Percentiles rank a stretch among this genome's conserved stretches.
Conservation (phyloP, 208 protist genomes). For the Acanthamoeba polyphaga region DNA sequence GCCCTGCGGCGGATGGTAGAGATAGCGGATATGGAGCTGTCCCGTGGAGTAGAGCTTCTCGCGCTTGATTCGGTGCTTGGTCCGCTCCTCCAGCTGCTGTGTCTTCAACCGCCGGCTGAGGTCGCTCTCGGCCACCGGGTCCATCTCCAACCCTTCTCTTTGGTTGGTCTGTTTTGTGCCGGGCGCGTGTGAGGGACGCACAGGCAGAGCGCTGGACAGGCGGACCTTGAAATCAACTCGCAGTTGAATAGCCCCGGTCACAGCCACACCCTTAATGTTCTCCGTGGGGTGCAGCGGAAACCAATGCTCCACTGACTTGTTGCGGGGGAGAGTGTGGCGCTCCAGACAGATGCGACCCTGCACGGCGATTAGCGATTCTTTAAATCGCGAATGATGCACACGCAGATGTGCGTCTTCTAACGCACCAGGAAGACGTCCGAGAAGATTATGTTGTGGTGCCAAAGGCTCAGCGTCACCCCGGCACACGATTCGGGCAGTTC, state of each 20-base stretch:
- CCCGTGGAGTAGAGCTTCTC: slow-evolving; percentile 22
- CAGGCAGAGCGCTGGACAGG: neutral
- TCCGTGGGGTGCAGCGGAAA: neutral
- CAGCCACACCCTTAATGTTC: neutral
- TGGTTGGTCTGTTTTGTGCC: neutral
- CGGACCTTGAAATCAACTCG: slow-evolving; percentile 14
- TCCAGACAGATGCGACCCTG: slow-evolving; percentile 16
- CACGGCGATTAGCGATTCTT: neutral
- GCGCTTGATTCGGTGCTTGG: neutral
- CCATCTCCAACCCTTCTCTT: neutral
- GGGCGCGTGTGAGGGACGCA: neutral
- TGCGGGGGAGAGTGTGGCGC: slow-evolving; percentile 3
- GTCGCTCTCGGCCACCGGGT: neutral
- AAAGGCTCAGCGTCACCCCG: slow-evolving; percentile 19
- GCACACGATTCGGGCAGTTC: neutral
- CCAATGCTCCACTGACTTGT: slow-evolving; percentile 23
- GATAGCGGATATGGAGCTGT: neutral
- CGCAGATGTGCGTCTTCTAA: neutral
- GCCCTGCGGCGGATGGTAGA: neutral
- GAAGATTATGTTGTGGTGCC: neutral
- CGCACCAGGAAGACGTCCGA: slow-evolving; percentile 9
- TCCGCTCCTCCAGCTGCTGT: neutral
- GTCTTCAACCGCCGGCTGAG: slow-evolving; percentile 4
- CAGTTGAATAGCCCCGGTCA: neutral
- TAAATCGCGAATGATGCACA: too few species aligned